Evolutionary conservation across 768 basidiomycete genomes (phyloP).

Genomic region (Austroboletus eburneus): DNA sequence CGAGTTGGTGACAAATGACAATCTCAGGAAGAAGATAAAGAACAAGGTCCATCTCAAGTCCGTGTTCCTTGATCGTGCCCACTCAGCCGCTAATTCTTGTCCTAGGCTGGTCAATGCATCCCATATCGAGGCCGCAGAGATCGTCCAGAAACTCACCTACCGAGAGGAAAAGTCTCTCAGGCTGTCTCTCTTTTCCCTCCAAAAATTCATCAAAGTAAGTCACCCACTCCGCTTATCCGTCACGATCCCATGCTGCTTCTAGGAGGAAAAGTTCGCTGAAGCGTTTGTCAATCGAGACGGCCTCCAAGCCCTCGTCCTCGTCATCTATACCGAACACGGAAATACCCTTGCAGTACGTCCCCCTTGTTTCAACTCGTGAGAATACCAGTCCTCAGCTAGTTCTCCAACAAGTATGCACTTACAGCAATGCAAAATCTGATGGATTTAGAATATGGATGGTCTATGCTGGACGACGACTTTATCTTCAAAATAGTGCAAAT

Average conservation of each 20-base stretch:
- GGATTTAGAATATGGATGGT: slow-evolving; percentile 84
- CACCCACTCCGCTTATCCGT: background rate
- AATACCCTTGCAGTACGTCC: slow-evolving; percentile 78
- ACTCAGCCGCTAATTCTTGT: background rate
- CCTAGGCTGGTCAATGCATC: slow-evolving; percentile 76
- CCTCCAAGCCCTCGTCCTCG: slow-evolving; percentile 61
- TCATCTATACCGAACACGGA: slow-evolving; percentile 64
- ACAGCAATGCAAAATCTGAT: slow-evolving; percentile 84
- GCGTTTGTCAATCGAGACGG: slow-evolving; percentile 77
- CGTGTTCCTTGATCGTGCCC: slow-evolving; percentile 17
- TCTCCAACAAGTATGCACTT: slow-evolving; percentile 63
- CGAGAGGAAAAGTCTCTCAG: slow-evolving; percentile 59
- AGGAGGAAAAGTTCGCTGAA: slow-evolving; percentile 82
- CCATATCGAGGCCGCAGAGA: slow-evolving; percentile 72
- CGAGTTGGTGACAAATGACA: slow-evolving; percentile 84
- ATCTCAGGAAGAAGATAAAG: slow-evolving; percentile 77
- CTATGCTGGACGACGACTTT: slow-evolving; percentile 64
- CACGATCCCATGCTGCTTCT: background rate
- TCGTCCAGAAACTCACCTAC: slow-evolving; percentile 60
- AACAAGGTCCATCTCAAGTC: slow-evolving; percentile 76
- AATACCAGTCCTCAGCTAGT: slow-evolving; percentile 5
- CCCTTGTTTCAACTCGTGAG: background rate
- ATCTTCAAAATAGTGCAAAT: slow-evolving; percentile 76
- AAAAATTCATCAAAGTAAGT: slow-evolving; percentile 72
- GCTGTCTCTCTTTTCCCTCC: slow-evolving; percentile 70